Evolutionary conservation across 305 asterid genomes (phyloP), one percentile per base, ranked within the genome.

Genomic region (Solanum aculeatissimum): DNA sequence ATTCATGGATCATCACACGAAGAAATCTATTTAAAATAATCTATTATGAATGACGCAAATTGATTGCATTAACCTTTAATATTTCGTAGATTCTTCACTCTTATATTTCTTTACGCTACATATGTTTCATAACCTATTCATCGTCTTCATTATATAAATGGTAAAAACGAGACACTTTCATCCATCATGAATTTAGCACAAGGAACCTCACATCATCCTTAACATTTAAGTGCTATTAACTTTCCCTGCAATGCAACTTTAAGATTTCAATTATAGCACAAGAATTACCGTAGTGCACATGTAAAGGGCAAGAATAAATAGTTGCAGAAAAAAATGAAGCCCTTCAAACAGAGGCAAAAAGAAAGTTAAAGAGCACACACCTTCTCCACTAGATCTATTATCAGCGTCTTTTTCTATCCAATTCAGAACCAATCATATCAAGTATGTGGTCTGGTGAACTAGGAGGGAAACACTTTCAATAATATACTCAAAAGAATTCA

Each of bases 401-500:
- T 7, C 23, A 45, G 60, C 3, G 9, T 45, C 4, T 8, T 72
- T 70, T 69, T 42, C 32, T n/a, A 75, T 75, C 57, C 45, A 75
- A 13, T 72, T 13, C 21, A 21, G 55, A 72, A 23, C 21, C 23
- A 66, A 68, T 35, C 13, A 49, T 49, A 27, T 49, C 82, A 75
- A 75, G 15, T 16, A 49, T 9, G 63, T 75, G 12, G 47, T 29
- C 21, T 13, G 12, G 62, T 12, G 79, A 66, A 62, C 58, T 63
- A 29, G 47, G 35, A 47, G n/a, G 65, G 54, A 21, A 7, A 49
- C 80, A 10, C 15, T 45, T 29, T 21, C 78, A 58, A 47, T 84
- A 60, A 57, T 62, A 75, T 84, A 75, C 43, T 15, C 71, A 58
- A 19, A 71, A 74, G 83, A 78, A 77, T 78, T 84, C 86, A 63